These are phyloP conservation scores for Sarocladium oryzae DNA, from an alignment of 2,329 filamentous ascomycete genomes.

Conservation along the genomic window DNA sequence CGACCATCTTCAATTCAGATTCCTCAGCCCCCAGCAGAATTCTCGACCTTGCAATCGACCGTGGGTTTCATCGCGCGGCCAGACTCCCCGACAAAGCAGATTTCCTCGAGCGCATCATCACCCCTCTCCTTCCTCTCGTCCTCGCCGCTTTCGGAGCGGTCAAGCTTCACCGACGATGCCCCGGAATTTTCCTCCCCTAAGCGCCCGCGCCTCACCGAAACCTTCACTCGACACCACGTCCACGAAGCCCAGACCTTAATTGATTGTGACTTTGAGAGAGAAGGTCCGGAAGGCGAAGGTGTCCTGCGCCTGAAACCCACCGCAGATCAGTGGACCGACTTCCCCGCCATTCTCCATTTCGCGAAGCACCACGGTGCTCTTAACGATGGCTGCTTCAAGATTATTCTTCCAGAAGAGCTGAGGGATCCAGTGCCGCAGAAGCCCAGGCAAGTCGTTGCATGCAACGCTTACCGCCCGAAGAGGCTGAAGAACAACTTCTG, in stretches of 20 bases:
- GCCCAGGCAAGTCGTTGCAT: conserved; percentile 20
- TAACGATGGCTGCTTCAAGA: conserved; percentile 32
- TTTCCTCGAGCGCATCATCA: conserved; percentile 1
- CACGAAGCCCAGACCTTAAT: conserved; percentile 15
- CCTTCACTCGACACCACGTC: not conserved
- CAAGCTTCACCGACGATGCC: conserved; percentile 5
- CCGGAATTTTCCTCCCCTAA: not conserved
- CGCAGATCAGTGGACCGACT: conserved; percentile 28
- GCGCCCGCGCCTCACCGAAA: not conserved
- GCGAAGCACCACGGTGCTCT: conserved; percentile 24
- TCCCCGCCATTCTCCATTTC: conserved; percentile 27
- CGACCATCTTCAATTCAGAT: too few relatives aligned
- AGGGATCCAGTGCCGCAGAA: conserved; percentile 26
- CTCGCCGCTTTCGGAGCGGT: conserved; percentile 3
- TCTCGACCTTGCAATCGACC: too few relatives aligned
- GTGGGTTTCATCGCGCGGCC: not conserved
- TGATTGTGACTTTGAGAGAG: conserved; percentile 25
- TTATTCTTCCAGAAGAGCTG: conserved; percentile 25
- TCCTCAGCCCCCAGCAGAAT: too few relatives aligned
- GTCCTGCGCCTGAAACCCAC: conserved; percentile 29
- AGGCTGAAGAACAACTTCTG: conserved; percentile 25
- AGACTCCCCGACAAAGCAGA: not conserved
- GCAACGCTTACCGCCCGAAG: conserved; percentile 30
- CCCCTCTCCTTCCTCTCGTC: conserved; percentile 1
- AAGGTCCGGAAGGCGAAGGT: conserved; percentile 21